These are phyloP conservation scores for Dimargaris xerosporica DNA, from an alignment of 192 early-diverging fungal genomes.

Conservation along the genomic window DNA sequence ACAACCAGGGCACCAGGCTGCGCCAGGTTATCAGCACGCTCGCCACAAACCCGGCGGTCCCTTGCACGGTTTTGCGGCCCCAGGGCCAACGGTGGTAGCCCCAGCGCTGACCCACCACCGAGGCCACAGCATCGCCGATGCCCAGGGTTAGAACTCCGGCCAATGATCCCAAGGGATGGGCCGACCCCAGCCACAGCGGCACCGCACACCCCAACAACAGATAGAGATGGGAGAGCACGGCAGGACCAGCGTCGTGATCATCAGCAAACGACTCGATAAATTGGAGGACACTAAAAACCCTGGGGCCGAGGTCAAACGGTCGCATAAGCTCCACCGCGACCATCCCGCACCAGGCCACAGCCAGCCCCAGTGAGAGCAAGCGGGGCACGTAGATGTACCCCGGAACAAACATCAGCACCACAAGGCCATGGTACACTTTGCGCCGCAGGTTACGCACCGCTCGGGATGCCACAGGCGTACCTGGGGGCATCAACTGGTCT, in stretches of 20 bases:
- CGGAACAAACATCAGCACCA: slow-evolving; percentile 74
- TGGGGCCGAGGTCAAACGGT: too few relatives aligned
- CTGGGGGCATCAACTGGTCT: too few relatives aligned
- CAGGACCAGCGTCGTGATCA: slow-evolving; percentile 60
- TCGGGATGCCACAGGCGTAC: too few relatives aligned
- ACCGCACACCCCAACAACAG: slow-evolving; percentile 79
- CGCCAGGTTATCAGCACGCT: slow-evolving; percentile 28
- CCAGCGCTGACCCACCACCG: slow-evolving; percentile 59
- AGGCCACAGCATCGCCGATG: slow-evolving; percentile 81
- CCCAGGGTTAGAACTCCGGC: slow-evolving; percentile 80
- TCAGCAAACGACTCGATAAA: slow-evolving; percentile 79
- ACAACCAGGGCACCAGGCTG: slow-evolving; percentile 14
- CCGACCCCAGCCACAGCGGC: slow-evolving; percentile 70
- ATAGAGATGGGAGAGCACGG: slow-evolving; percentile 80
- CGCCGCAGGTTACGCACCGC: slow-evolving; percentile 45
- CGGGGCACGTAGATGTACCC: slow-evolving; percentile 40
- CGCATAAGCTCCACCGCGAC: slow-evolving; percentile 73
- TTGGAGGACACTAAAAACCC: slow-evolving; percentile 43
- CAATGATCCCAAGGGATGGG: slow-evolving; percentile 29
- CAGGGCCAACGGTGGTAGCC: slow-evolving; percentile 61
- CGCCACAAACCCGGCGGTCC: slow-evolving; percentile 63
- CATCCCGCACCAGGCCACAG: slow-evolving; percentile 51
- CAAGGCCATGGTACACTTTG: slow-evolving; percentile 76
- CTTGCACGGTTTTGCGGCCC: slow-evolving; percentile 71
- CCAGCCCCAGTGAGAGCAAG: slow-evolving; percentile 70